Evolutionary conservation across 2,329 filamentous ascomycete genomes (phyloP), one percentile per base, ranked within the genome.

Genomic region (Fusarium tuaranense): DNA sequence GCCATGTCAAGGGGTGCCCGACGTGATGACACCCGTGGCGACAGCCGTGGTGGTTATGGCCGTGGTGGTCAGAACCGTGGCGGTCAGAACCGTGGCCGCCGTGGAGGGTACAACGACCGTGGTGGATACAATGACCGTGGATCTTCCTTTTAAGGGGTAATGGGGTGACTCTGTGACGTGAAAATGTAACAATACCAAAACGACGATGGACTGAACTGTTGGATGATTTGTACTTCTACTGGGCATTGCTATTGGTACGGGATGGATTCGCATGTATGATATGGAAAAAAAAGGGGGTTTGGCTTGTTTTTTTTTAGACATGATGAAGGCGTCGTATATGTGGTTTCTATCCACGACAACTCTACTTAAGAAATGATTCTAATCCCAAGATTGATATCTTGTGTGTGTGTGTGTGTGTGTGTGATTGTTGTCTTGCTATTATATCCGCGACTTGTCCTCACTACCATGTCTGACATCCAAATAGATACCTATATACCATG

Each of bases 221-320:
- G 72, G 67, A 70, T 76, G 73, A 73, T 73, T 79, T 79, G 75
- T 78, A 79, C 62, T 74, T 77, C 61, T 75, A 79, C 68, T 76
- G 68, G 73, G 73, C 74, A 72, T 70, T 68, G 60, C 72, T 78
- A 48, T 48, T 27, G 46, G 73, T 77, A 76, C 71, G 73, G 73
- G 72, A 77, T 72, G 65, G 75, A 55, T 32, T 2, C 10, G 70
- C 58, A 57, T 69, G 74, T 76, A 75, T 73, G 72, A 76, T 71
- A 69, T 22, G 63, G 58, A 10, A 75, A 71, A 71, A 73, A 73
- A 74, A 67, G 65, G 73, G 75, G 68, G 66, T 69, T 71, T 61
- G 75, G 66, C 68, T 72, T 77, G 48, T 55, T 55, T 55, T 53
- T 44, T 20, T 55, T 68, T 76, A 78, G 71, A 77, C 71, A 72